Base-by-base conservation (phyloP, 192 early-diverging fungal species). In the Gryganskiella cystojenkinii region DNA sequence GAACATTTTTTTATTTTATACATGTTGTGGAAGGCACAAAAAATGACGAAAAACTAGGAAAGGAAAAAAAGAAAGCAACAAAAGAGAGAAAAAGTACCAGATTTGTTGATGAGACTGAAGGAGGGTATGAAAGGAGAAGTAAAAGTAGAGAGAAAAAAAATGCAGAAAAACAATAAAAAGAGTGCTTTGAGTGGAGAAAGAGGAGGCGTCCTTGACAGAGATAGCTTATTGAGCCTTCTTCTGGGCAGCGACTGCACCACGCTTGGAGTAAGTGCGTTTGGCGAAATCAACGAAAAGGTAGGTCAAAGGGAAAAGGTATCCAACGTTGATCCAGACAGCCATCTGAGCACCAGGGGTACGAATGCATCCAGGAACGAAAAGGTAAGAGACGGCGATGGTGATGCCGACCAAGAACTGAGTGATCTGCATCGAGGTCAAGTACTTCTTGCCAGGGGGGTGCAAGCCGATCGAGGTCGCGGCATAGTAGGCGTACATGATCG, bases 401-500 rank as follows among this genome's bases (percentile, higher is more conserved):
- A 83, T 85, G 30, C 92, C 93, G 43, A 95, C 72, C 35, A 94
- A 81, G 86, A 96, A 96, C 84, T 96, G 95, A 14, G 85, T 71
- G 71, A 96, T 96, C 81, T 96, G 95, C 80, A 94, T 85, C 52
- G 79, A 70, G 22, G 95, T 96, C 56, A 96, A 80, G 63, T 90
- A 90, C 80, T 90, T 82, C 81, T 96, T 96, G 52, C 91, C 90
- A 19, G 92, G 93, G 42, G 92, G 91, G 71, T 87, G 88, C 46
- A 92, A 63, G 43, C 92, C 92, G 53, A 95, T 52, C 46, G 88
- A 89, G 13, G 93, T 93, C 53, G 86, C 80, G 49, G 90, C 87
- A 75, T 96, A 96, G 85, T 95, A 95, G 42, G 73, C 79, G 81
- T 95, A 96, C 93, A 96, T 96, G 56, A 96, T 67, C 61, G 91